These are phyloP conservation scores for Castanea crenata DNA, from an alignment of 306 rosid genomes.

Conservation along the genomic window DNA sequence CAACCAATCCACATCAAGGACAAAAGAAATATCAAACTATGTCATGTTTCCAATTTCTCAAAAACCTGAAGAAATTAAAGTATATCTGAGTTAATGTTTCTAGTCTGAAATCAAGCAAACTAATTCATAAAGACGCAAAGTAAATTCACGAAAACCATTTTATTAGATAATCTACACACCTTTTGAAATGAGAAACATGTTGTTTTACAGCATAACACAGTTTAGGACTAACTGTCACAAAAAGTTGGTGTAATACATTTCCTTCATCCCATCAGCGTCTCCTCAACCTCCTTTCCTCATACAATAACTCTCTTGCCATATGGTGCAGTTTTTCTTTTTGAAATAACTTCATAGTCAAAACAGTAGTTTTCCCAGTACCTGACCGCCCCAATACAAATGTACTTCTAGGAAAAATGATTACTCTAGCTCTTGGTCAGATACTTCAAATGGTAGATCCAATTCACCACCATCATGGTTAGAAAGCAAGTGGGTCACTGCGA, in stretches of 20 bases:
- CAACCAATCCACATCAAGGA: too few species aligned
- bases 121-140: background rate
- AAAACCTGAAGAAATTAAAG: too few species aligned
- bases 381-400: constrained; percentile 71
- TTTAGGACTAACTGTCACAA: constrained; percentile 79
- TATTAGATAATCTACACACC: constrained; percentile 32
- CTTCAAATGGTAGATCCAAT: constrained; percentile 73
- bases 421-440: constrained; percentile 58
- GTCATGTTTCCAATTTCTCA: too few species aligned
- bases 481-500: constrained; percentile 52
- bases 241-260: constrained; percentile 51
- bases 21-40: too few species aligned
- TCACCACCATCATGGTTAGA: constrained; percentile 52
- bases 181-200: constrained; percentile 60
- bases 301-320: constrained; percentile 26
- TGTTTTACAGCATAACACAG: constrained; percentile 66
- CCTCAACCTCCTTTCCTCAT: constrained; percentile 11
- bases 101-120: background rate
- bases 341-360: constrained; percentile 69
- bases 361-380: constrained; percentile 86
- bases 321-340: constrained; percentile 53
- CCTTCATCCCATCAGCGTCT: constrained; percentile 21
- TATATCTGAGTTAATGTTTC: background rate
- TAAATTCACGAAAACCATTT: too few species aligned
- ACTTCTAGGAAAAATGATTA: constrained; percentile 52